Evolutionary conservation across 2,329 filamentous ascomycete species (phyloP), one percentile per base, ranked within the genome.

Genomic region (Pseudogymnoascus sp.): DNA sequence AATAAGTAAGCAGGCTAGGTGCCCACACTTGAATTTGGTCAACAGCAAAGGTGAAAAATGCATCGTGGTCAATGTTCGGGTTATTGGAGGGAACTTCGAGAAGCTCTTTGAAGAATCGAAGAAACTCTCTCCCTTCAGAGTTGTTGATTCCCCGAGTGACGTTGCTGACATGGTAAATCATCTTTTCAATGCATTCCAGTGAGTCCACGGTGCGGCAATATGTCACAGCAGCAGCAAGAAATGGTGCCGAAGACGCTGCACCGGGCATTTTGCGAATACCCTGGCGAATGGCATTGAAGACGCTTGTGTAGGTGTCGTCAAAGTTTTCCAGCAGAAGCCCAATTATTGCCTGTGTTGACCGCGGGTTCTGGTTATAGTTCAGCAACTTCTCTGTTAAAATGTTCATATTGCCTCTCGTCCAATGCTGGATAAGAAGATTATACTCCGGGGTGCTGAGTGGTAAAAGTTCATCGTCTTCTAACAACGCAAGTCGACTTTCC

Each of bases 371-470:
- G 64, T 86, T 80, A 57, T 88, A 77, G 18, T 77, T 75, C 28
- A 91, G 76, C 25, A 91, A 76, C 69, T 88, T 90, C 68, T 85
- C 83, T 22, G 87, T 70, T 59, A 88, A 83, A n/a, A 84, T 74
- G 64, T 81, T 83, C 4, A 68, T 64, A 22, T 66, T 65, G 35
- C 61, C 68, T 57, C 71, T 67, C 64, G 70, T 68, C 75, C 76
- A 79, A 36, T 78, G 74, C 36, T 71, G 71, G 61, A 78, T 74
- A 2, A 85, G 64, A 2, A 79, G 66, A 28, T 76, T 71, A 11
- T 79, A 73, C 67, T 86, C 83, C 0, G 68, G 64, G 0, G 69
- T 66, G 2, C 77, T 79, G 69, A 82, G 78, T 1, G 75, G 75
- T 47, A 58, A 20, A 37, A 82, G 76, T 5, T 64, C 25, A 63